Percentiles rank a stretch among this genome's conserved stretches.
These are phyloP conservation scores for Boechera divaricarpa DNA, from an alignment of 345 rosid species.

Conservation along the genomic window DNA sequence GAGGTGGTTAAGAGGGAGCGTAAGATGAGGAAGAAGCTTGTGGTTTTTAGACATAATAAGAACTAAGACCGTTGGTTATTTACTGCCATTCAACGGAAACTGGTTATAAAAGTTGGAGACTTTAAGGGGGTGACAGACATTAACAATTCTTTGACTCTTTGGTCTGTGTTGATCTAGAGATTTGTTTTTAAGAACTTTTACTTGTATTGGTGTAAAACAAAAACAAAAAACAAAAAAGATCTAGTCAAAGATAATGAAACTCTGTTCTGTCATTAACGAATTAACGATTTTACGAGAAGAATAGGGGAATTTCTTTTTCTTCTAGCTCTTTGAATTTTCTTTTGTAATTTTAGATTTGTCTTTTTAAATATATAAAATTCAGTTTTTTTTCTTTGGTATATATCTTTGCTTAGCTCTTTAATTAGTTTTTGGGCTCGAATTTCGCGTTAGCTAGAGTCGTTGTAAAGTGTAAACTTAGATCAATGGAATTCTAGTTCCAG, in stretches of 20 bases:
- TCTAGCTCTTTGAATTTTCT: slow-evolving; percentile 12
- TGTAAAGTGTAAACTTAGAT: neutral
- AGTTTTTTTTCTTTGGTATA: neutral
- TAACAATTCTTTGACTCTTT: slow-evolving; percentile 20
- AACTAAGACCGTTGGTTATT: slow-evolving; percentile 39
- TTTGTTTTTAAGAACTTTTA: neutral
- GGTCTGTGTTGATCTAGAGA: neutral
- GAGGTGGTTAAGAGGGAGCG: slow-evolving; percentile 34
- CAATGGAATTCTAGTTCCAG: neutral
- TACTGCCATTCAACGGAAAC: slow-evolving; percentile 12
- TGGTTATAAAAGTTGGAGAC: slow-evolving; percentile 33
- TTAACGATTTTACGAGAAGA: slow-evolving; percentile 12
- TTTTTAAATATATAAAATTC: no score
- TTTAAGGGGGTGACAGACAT: slow-evolving; percentile 21
- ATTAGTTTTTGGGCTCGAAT: neutral
- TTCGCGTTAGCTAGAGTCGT: neutral
- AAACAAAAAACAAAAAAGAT: neutral
- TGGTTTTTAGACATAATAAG: slow-evolving; percentile 41
- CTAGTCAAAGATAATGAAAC: neutral
- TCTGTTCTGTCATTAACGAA: slow-evolving; percentile 30
- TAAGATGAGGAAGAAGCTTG: slow-evolving; percentile 34
- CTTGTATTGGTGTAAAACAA: neutral
- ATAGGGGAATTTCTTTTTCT: neutral
- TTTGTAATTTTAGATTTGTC: neutral
- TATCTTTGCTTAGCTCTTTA: neutral